Percentiles rank a stretch among this genome's conserved stretches.
phyloP scores from a whole-genome alignment of 148 eudicot genomes.

The Persicaria tinctoria region DNA sequence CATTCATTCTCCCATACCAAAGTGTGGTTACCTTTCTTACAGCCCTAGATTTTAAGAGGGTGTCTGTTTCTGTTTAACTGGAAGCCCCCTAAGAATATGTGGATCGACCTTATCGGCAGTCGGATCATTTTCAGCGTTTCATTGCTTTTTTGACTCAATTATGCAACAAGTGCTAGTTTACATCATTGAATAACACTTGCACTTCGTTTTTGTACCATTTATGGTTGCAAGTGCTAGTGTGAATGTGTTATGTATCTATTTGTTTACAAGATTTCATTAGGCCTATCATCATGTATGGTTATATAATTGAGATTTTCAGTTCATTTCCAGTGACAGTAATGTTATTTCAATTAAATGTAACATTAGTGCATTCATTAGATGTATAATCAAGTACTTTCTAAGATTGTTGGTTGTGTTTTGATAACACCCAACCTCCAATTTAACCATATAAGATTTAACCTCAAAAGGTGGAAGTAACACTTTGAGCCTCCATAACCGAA shows the following conservation, averaged over 20 bases:
- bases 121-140: background rate
- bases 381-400: no score
- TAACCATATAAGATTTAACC: background rate
- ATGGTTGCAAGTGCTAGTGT: background rate
- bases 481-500: background rate
- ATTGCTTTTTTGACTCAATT: conserved; percentile 3
- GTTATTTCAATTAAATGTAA: no score
- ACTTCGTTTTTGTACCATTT: background rate
- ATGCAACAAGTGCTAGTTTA: background rate
- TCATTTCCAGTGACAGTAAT: no score
- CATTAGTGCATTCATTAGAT: no score
- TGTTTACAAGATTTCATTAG: background rate
- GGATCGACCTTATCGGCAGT: background rate
- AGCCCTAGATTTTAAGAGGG: background rate
- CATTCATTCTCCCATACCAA: background rate
- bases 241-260: background rate
- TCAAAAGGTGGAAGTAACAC: background rate
- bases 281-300: background rate
- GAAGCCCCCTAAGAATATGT: background rate
- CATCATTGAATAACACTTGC: conserved; percentile 2
- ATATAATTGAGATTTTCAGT: no score
- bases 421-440: background rate
- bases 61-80: conserved; percentile 5
- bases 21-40: background rate
- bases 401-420: no score